These are phyloP conservation scores for Seiridium cupressi DNA, from an alignment of 2,329 filamentous ascomycete species.

Conservation along the genomic window DNA sequence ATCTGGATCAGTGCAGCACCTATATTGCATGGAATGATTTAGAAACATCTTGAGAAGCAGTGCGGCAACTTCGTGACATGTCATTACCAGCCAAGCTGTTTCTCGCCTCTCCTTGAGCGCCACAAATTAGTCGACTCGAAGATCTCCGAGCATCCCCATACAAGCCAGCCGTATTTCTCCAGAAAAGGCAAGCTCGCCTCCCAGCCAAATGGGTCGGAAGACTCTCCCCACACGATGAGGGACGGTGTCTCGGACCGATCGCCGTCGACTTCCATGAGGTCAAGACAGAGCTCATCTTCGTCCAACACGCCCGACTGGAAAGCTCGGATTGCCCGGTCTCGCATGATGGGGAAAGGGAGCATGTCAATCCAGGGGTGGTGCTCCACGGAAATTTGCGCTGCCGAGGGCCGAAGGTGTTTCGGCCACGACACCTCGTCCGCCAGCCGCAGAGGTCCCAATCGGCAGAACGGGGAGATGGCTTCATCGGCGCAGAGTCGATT, in stretches of 20 bases:
- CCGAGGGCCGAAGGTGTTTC: slow-evolving; percentile 21
- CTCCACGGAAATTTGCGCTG: slow-evolving; percentile 19
- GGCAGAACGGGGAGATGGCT: slow-evolving; percentile 17
- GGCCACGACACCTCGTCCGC: slow-evolving; percentile 8
- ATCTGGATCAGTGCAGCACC: too few relatives aligned
- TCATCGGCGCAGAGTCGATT: slow-evolving; percentile 15
- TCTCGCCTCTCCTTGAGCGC: slow-evolving; percentile 31
- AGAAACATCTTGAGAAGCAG: too few relatives aligned
- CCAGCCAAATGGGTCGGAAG: slow-evolving; percentile 33
- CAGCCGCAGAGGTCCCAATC: slow-evolving; percentile 7
- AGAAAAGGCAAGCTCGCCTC: slow-evolving; percentile 34
- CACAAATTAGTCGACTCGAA: slow-evolving; percentile 33
- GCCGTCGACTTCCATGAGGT: slow-evolving; percentile 23
- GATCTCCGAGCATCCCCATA: slow-evolving; percentile 31
- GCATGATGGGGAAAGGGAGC: slow-evolving; percentile 22
- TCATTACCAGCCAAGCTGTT: neutral
- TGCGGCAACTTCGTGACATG: neutral
- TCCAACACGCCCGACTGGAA: slow-evolving; percentile 15
- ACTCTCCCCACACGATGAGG: slow-evolving; percentile 35
- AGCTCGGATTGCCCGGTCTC: slow-evolving; percentile 24
- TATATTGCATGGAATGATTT: too few relatives aligned
- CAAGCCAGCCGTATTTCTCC: slow-evolving; percentile 31
- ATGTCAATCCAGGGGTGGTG: slow-evolving; percentile 28
- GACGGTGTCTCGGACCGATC: slow-evolving; percentile 23
- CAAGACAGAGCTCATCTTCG: slow-evolving; percentile 26